Base-by-base conservation (phyloP, 176 grass and related monocot genomes). In the Leersia perrieri region DNA sequence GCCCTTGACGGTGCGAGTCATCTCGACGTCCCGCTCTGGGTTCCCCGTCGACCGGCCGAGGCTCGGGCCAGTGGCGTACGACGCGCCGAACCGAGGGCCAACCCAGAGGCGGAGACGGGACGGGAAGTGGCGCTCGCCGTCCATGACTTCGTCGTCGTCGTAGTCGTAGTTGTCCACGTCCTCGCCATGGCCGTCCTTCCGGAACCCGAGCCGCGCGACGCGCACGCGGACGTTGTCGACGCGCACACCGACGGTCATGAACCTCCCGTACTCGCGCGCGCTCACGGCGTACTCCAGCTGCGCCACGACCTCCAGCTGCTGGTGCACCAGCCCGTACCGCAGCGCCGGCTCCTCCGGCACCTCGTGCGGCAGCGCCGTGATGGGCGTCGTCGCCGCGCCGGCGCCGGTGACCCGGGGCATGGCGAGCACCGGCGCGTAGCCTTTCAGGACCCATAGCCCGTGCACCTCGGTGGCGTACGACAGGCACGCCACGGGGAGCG, bases 1-100 rank as follows among this genome's bases (percentile, higher is more conserved):
- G 20, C 94, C 92, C 75, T 87, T 94, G 33, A 97, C 70, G 2
- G 81, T 90, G 71, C 91, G 89, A 29, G 79, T 91, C 61, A 47
- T 68, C 83, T 97, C 95, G 33, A 94, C 88, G 68, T 97, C 92
- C 23, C 80, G 70, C 14, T 87, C 92, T 13, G 95, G 92, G 86
- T 97, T 97, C 42, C 92, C 92, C 22, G 83, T 94, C 57, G 95
- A 97, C 39, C 92, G 92, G 27, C 95, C 95, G 28, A 97, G 92
- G 82, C 85, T 97, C 2, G 92, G 95, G 2, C 95, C 92, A 0
- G 90, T 85, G 23, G 92, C 95, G 64, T 97, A 97, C 2, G 88
- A 67, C 63, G 90, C 51, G 44, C 95, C 92, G 27, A 73, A 79
- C 85, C 63, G 83, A 4, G 95, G 95, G 27, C 95, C 92, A 9